Base-by-base conservation (phyloP, 2,329 filamentous ascomycete genomes). In the Aphanocladium album region DNA sequence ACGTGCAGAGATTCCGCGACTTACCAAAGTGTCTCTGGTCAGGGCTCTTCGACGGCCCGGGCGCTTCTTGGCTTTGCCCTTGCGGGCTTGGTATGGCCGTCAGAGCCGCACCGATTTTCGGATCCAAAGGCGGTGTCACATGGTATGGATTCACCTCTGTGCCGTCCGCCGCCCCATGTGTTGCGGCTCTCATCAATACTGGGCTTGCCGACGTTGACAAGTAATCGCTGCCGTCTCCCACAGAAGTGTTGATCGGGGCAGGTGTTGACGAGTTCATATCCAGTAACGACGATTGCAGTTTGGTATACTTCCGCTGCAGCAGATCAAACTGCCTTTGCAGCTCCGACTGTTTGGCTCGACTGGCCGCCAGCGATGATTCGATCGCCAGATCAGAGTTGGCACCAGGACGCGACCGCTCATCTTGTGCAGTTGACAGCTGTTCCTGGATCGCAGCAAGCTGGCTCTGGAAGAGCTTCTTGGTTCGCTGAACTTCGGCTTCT, bases 291-390 rank as follows among this genome's bases (percentile, higher is more conserved):
- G 77, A 79, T 68, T 85, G 80, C 21, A 84, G 70, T 1, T 76
- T 76, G 14, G 77, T 80, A 67, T 83, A 83, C 66, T 82, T 83
- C 57, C 77, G 78, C 66, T 76, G 74, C 53, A 85, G 72, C 21
- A 78, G 72, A 50, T 73, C 72, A 65, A 82, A 77, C 62, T 82
- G 81, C 67, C 76, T 80, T 66, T 83, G 80, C 62, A 85, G 70
- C 65, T 84, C 82, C 0, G 76, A 73, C 62, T 85, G 80, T 69
- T 81, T 83, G 1, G 78, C 76, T 52, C 80, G 74, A 66, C 79
- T 83, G n/a, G 80, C 79, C 33, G 80, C 77, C 16, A 85, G 70
- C 1, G 78, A 73, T 5, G 65, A 72, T 61, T 83, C 77, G 1
- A 83, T 67, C 17, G 74, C 73, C 14, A 72, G 69, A 51, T 75